Percentiles rank a stretch among this genome's conserved stretches.
phyloP scores from a whole-genome alignment of 148 eudicot species.

The Polygonum aviculare region DNA sequence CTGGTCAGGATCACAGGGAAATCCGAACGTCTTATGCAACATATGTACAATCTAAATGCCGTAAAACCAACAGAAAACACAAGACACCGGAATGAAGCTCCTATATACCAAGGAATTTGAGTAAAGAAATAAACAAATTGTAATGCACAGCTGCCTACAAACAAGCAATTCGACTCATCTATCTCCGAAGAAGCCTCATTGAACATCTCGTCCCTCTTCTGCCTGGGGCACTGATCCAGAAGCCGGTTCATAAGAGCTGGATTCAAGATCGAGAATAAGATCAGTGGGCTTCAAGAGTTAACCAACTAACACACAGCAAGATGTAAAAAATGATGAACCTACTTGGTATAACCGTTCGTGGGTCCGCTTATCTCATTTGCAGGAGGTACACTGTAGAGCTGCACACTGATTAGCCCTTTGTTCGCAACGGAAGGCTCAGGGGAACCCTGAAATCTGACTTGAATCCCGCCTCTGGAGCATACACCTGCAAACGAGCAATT shows the following conservation, averaged over 20 bases:
- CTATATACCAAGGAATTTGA: conserved; percentile 1
- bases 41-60: neutral
- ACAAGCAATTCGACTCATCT: neutral
- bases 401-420: conserved; percentile 9
- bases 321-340: neutral
- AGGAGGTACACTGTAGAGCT: conserved; percentile 10
- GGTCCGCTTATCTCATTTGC: neutral
- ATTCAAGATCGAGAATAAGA: neutral
- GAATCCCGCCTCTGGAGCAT: neutral
- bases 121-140: conserved; percentile 1
- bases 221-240: conserved; percentile 4
- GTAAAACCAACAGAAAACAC: neutral
- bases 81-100: neutral
- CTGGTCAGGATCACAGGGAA: neutral
- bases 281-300: neutral
- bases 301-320: neutral
- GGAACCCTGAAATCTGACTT: conserved; percentile 4
- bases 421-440: conserved; percentile 4
- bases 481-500: neutral
- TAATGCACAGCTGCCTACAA: neutral
- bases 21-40: neutral
- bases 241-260: neutral
- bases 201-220: conserved; percentile 8
- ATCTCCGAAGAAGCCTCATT: neutral
- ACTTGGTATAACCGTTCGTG: conserved; percentile 1